Percentiles rank a stretch among this genome's conserved stretches.
These are phyloP conservation scores for Xerocomellus chrysenteron DNA, from an alignment of 768 basidiomycete genomes.

Conservation along the genomic window DNA sequence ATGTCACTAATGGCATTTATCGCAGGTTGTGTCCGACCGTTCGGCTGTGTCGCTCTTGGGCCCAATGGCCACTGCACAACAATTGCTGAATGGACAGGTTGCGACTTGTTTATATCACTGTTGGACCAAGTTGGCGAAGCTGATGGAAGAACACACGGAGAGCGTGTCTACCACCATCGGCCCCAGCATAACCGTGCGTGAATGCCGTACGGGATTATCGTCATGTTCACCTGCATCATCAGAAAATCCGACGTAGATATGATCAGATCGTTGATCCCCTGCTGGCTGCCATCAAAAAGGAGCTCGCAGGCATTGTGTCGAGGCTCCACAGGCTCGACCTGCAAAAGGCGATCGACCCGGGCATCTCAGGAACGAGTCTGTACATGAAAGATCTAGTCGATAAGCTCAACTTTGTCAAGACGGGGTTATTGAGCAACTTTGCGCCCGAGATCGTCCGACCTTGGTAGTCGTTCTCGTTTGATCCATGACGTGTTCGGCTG, in stretches of 20 bases:
- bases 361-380: constrained; percentile 54
- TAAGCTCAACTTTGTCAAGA: constrained; percentile 74
- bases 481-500: not conserved
- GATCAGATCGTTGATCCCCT: constrained; percentile 62
- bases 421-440: constrained; percentile 74
- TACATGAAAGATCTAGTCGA: constrained; percentile 90
- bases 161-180: constrained; percentile 54
- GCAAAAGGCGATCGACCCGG: constrained; percentile 65
- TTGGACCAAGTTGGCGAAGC: constrained; percentile 24
- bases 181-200: constrained; percentile 58
- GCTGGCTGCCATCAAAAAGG: constrained; percentile 69
- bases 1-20: not conserved
- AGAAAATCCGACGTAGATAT: constrained; percentile 39
- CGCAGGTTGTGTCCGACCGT: constrained; percentile 67
- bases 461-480: constrained; percentile 52
- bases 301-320: constrained; percentile 74
- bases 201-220: not conserved
- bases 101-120: constrained; percentile 58
- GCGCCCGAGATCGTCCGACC: constrained; percentile 68
- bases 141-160: constrained; percentile 24
- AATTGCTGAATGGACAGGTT: constrained; percentile 72
- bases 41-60: constrained; percentile 74
- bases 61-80: constrained; percentile 75
- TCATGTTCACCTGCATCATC: not conserved
- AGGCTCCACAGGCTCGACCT: constrained; percentile 87